Base-by-base conservation (phyloP, 441 rosid species). In the Gossypium davidsonii region DNA sequence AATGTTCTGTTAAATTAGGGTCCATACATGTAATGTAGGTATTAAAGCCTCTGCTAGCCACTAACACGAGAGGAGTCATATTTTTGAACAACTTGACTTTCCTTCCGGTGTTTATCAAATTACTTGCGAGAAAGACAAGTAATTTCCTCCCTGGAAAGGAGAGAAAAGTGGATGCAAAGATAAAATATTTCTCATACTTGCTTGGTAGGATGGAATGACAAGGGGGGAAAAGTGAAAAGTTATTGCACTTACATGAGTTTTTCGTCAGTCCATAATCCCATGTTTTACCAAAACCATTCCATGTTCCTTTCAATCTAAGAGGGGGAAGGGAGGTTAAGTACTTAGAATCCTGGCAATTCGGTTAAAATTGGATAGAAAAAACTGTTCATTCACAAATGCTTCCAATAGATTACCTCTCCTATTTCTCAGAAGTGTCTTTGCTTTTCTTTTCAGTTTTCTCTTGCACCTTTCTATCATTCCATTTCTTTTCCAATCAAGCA, bases 231-330 rank as follows among this genome's bases (percentile, higher is more conserved):
- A 23, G 3, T 49, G 25, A 26, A 25, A n/a, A 49, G 58, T 51
- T 49, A 26, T 49, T 59, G 4, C 39, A n/a, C 7, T 67, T 25
- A 49, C 42, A 25, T 49, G 58, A 31, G 42, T 25, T 48, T 67
- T 49, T 49, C 0, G 0, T 49, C 26, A 25, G 15, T 46, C 52
- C 21, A 51, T 67, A 26, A 51, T 51, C 37, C 37, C 9, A 26
- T 49, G 58, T 8, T 67, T 67, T 67, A 67, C 59, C 44, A 17
- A 51, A 49, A 23, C 39, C 52, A 67, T 67, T 48, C 51, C 15
- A 8, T 49, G n/a, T 67, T 51, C 71, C 59, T 67, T 51, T 67
- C 59, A 67, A 51, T 49, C 59, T 28, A 51, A 67, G 46, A 15
- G 42, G 14, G 20, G 14, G 42, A 28, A 67, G 21, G 25, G n/a